Percentiles rank a stretch among this genome's conserved stretches.
phyloP scores from a whole-genome alignment of 1,139 yeast genomes.

The Saccharomyces hybrid region DNA sequence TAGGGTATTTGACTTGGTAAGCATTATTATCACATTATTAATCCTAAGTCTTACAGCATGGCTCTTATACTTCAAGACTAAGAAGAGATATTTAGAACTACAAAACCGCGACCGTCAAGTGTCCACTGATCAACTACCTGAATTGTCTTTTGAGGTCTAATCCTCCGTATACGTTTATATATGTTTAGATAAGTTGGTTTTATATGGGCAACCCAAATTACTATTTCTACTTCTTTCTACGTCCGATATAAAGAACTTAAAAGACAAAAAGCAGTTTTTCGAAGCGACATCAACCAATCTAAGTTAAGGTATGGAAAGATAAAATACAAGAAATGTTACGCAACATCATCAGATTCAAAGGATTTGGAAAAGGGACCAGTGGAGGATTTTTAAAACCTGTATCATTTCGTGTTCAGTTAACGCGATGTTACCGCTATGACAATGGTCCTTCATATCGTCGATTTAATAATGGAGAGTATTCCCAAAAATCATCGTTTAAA shows the following conservation, averaged over 20 bases:
- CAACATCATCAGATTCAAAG: not conserved
- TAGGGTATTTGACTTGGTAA: conserved; percentile 52
- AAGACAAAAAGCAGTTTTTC: not conserved
- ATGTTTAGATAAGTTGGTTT: not conserved
- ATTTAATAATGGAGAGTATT: conserved; percentile 24
- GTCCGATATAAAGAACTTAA: not conserved
- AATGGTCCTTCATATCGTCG: conserved; percentile 20
- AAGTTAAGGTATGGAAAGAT: not conserved
- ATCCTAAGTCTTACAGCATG: conserved; percentile 61
- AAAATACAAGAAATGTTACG: not conserved
- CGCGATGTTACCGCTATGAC: not conserved
- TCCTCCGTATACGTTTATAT: not conserved
- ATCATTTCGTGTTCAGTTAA: not conserved
- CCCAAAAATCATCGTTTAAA: conserved; percentile 6
- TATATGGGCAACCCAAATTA: not conserved
- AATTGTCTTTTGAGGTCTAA: not conserved
- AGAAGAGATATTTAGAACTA: conserved; percentile 29
- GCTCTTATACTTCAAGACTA: conserved; percentile 55
- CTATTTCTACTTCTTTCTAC: not conserved
- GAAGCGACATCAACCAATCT: not conserved
- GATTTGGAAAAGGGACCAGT: not conserved
- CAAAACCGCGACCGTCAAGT: conserved; percentile 11
- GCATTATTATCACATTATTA: conserved; percentile 50
- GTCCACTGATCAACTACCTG: not conserved
- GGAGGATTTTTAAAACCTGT: not conserved